Percentiles rank a stretch among this genome's conserved stretches.
Evolutionary conservation across 179 eudicot species (phyloP).

Genomic region (Amaranthus tricolor): DNA sequence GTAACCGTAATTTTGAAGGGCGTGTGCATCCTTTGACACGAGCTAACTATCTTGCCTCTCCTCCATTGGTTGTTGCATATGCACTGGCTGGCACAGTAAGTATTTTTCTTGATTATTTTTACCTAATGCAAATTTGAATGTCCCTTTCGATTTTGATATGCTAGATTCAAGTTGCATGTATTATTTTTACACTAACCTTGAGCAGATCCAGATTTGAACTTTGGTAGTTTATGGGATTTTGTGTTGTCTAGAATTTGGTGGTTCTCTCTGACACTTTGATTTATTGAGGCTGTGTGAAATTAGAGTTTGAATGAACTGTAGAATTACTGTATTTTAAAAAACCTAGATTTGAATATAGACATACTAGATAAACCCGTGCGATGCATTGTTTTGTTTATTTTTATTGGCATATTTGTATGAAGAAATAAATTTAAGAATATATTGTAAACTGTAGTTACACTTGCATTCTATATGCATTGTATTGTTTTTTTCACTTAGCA

Average conservation of each 20-base stretch:
- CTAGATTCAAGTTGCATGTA: neutral
- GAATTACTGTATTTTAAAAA: too few species aligned
- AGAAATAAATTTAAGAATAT: neutral
- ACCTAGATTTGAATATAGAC: too few species aligned
- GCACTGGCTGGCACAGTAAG: slow-evolving; percentile 99
- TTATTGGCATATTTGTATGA: neutral
- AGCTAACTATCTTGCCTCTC: slow-evolving; percentile 98
- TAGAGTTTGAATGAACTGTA: too few species aligned
- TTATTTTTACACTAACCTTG: neutral
- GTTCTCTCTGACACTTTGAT: too few species aligned
- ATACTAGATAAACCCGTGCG: too few species aligned
- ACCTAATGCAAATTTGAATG: neutral
- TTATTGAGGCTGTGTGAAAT: too few species aligned
- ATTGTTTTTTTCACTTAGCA: too few species aligned
- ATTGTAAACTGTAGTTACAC: neutral
- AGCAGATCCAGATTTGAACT: neutral
- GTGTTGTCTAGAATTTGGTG: neutral
- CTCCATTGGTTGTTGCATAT: slow-evolving; percentile 97
- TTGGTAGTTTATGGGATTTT: neutral
- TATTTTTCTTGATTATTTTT: neutral
- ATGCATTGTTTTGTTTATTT: too few species aligned
- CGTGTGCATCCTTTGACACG: slow-evolving; percentile 97
- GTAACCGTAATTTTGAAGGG: slow-evolving; percentile 97
- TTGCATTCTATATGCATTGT: too few species aligned
- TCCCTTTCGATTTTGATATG: neutral